These are phyloP conservation scores for Telopea speciosissima DNA, from an alignment of 177 flowering plant species.

Conservation along the genomic window DNA sequence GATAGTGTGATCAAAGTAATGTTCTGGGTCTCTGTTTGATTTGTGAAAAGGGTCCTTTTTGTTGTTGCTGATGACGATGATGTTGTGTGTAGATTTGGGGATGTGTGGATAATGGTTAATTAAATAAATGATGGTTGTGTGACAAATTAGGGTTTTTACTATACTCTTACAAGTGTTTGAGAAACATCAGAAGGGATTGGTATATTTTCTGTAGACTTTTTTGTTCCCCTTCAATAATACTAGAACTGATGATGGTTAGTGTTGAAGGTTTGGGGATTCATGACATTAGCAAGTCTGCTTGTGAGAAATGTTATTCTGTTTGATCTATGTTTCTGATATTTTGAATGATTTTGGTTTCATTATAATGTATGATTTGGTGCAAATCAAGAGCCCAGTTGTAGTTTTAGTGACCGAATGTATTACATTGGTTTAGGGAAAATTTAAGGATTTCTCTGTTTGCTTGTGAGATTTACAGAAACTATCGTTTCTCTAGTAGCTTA, in stretches of 20 bases:
- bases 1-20: not conserved
- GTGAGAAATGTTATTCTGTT: too few species aligned
- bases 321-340: not conserved
- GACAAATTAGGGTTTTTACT: not conserved
- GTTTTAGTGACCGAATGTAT: not conserved
- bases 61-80: not conserved
- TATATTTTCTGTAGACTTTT: too few species aligned
- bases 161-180: not conserved
- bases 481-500: not conserved
- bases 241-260: too few species aligned
- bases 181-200: too few species aligned
- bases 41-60: not conserved
- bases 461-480: not conserved
- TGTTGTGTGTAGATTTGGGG: not conserved
- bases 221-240: too few species aligned
- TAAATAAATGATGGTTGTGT: slow-evolving; percentile 13
- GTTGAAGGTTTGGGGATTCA: too few species aligned
- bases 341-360: not conserved
- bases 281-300: too few species aligned
- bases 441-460: not conserved
- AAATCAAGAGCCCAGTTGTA: not conserved
- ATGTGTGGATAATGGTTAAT: not conserved
- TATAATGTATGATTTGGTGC: not conserved
- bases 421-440: not conserved
- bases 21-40: slow-evolving; percentile 1